Conservation (phyloP, 106 monocot genomes). For the Phalaenopsis aphrodite region DNA sequence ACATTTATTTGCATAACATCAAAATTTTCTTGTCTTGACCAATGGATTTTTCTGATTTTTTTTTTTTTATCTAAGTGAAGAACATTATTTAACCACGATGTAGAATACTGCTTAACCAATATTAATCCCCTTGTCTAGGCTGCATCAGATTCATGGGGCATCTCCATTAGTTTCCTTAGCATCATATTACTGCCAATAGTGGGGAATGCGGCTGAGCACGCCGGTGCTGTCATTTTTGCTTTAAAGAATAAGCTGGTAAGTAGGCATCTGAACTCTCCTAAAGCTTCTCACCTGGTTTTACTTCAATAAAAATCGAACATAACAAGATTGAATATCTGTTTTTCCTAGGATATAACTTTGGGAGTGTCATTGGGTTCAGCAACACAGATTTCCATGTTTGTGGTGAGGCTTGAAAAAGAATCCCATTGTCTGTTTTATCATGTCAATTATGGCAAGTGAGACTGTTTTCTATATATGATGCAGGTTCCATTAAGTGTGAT, state of each 20-base stretch:
- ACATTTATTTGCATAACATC: no score
- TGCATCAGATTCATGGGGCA: conserved; percentile 44
- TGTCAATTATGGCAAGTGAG: background rate
- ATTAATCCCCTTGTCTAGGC: conserved; percentile 15
- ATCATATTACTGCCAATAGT: conserved; percentile 59
- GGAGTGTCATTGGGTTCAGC: conserved; percentile 88
- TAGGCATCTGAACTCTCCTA: background rate
- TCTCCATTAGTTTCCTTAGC: conserved; percentile 54
- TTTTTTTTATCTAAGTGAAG: background rate
- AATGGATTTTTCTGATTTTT: no score
- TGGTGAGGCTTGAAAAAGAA: conserved; percentile 34
- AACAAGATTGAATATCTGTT: background rate
- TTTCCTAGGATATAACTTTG: conserved; percentile 74
- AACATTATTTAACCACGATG: background rate
- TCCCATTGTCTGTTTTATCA: background rate
- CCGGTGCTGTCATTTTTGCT: conserved; percentile 65
- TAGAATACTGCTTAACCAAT: background rate
- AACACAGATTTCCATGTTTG: conserved; percentile 88
- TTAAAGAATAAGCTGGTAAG: conserved; percentile 59
- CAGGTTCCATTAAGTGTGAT: conserved; percentile 65
- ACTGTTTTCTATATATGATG: background rate
- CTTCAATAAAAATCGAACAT: background rate
- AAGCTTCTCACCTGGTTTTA: background rate
- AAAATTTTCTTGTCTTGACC: no score
- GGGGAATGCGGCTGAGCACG: conserved; percentile 68